Conservation (phyloP, 805 yeast genomes). For the Kodamaea leandrae region DNA sequence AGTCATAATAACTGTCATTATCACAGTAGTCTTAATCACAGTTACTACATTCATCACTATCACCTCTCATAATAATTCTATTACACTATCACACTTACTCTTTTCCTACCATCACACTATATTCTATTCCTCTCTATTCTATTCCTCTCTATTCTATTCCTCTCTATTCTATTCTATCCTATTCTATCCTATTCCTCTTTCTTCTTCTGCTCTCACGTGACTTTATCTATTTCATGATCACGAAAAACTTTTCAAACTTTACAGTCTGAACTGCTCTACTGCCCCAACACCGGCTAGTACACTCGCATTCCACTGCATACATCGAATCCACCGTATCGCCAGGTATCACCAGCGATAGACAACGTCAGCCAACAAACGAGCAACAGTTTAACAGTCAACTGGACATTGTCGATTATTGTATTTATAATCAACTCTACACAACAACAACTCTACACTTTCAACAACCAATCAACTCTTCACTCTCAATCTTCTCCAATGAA, state of each 20-base stretch:
- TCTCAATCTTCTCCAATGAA: not conserved
- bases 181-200: not conserved
- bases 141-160: not conserved
- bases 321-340: too few species aligned
- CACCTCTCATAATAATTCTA: too few species aligned
- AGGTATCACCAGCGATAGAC: too few species aligned
- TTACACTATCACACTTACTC: too few species aligned
- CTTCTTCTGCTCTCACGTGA: not conserved
- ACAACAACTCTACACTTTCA: not conserved
- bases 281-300: too few species aligned
- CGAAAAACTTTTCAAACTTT: constrained; percentile 1
- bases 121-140: not conserved
- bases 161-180: not conserved
- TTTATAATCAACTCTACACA: not conserved
- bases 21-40: too few species aligned
- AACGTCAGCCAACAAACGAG: not conserved
- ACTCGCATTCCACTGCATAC: too few species aligned
- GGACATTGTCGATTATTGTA: not conserved
- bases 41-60: too few species aligned
- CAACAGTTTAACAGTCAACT: not conserved
- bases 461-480: not conserved
- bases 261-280: constrained; percentile 2
- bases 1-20: too few species aligned
- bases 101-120: not conserved
- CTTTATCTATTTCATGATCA: not conserved